phyloP scores from a whole-genome alignment of 768 basidiomycete species.

The Boletus edulis region DNA sequence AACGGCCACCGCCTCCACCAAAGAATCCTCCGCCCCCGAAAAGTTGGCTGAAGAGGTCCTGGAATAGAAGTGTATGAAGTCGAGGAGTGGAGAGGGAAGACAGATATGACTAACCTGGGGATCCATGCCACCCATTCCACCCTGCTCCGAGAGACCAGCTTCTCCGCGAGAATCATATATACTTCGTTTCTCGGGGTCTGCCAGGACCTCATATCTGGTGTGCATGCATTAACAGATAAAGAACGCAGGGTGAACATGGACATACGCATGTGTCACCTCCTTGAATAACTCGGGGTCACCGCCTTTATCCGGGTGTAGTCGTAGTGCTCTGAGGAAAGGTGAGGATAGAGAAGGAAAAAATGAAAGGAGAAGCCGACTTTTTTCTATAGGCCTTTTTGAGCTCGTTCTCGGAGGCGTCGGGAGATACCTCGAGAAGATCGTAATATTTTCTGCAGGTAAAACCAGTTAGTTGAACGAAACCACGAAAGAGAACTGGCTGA shows the following conservation, averaged over 20 bases:
- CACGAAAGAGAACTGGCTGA: conserved; percentile 19
- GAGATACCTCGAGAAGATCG: conserved; percentile 84
- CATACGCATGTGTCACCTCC: conserved; percentile 93
- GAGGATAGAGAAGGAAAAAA: conserved; percentile 1
- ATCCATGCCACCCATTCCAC: conserved; percentile 95
- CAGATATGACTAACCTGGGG: conserved; percentile 63
- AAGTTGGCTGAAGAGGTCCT: conserved; percentile 96
- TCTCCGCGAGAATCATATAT: conserved; percentile 92
- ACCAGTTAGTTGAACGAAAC: not conserved
- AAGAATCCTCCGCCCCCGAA: conserved; percentile 86
- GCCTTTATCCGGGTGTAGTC: conserved; percentile 90
- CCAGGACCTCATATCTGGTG: conserved; percentile 87
- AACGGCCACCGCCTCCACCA: conserved; percentile 60
- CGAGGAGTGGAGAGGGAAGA: not conserved
- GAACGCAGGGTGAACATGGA: conserved; percentile 14
- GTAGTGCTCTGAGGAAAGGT: conserved; percentile 58
- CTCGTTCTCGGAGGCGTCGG: conserved; percentile 76
- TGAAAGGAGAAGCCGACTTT: conserved; percentile 50
- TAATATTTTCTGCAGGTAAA: conserved; percentile 70
- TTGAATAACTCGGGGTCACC: conserved; percentile 98
- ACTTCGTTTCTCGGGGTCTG: conserved; percentile 77
- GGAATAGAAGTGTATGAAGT: not conserved
- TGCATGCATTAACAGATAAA: not conserved
- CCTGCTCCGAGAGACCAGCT: conserved; percentile 82
- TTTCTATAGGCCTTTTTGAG: conserved; percentile 96